phyloP scores from a whole-genome alignment of 306 rosid species.

The Acacia crassicarpa region DNA sequence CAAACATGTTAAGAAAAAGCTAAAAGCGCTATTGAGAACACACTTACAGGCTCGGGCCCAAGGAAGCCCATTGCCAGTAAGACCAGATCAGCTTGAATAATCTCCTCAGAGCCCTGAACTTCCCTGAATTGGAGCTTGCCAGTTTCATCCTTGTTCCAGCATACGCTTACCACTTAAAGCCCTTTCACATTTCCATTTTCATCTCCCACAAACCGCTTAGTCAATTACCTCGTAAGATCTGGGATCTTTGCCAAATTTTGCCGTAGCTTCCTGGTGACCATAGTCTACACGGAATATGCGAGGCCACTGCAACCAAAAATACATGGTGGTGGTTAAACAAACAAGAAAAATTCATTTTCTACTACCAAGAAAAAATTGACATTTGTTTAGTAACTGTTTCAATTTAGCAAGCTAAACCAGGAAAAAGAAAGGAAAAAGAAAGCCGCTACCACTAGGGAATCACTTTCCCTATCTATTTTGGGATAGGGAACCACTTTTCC shows the following conservation, averaged over 20 bases:
- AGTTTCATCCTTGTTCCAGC: constrained; percentile 84
- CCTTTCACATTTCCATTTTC: constrained; percentile 79
- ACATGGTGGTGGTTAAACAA: no score
- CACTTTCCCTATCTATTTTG: no score
- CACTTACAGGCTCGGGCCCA: constrained; percentile 93
- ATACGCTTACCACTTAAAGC: constrained; percentile 70
- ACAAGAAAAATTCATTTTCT: neutral
- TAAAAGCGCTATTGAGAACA: constrained; percentile 8
- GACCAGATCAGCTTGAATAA: constrained; percentile 79
- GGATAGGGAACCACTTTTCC: no score
- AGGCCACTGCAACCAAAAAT: no score
- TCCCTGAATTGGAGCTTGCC: constrained; percentile 85
- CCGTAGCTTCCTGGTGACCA: no score
- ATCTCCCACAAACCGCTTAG: constrained; percentile 90
- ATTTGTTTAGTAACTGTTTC: neutral
- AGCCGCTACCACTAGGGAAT: no score
- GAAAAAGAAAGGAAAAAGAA: constrained; percentile 7
- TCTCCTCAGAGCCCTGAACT: constrained; percentile 83
- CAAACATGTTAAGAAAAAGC: neutral
- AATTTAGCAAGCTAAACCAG: neutral
- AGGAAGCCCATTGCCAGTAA: constrained; percentile 97
- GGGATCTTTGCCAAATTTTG: no score
- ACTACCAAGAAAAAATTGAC: neutral
- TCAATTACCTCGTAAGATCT: constrained; percentile 28
- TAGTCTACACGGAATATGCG: no score